Evolutionary conservation across 2,329 filamentous ascomycete species (phyloP), one percentile per base, ranked within the genome.

Genomic region (Graphiopsis chlorocephala): DNA sequence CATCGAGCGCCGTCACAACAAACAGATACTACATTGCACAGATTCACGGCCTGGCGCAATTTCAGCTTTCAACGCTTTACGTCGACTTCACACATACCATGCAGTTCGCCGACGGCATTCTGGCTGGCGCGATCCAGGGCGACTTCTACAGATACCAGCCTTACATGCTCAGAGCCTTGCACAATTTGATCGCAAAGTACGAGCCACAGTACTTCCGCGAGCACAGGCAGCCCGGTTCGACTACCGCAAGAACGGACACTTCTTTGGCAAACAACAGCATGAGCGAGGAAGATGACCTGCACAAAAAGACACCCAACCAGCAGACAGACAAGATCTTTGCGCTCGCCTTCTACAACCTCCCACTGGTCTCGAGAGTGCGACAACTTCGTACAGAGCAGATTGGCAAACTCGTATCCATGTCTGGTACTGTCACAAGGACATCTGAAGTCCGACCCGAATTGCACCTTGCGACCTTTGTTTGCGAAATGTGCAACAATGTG

Each of bases 321-420:
- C 93, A 97, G 80, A 97, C 95, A 0, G 95, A 99, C 80, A 97
- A 96, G 82, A 84, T 99, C 42, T 98, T 99, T 77, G 87, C 92
- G 4, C 84, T 97, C 61, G 93, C 93, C 33, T 96, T 97, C 73
- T 97, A 97, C 82, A 96, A 97, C 75, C 82, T 97, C 29, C 92
- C 93, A 0, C 84, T 97, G 1, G 90, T 97, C 15, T 95, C 92
- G 1, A 85, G 93, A 69, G 87, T 97, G 64, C 90, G 93, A 66
- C 89, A 92, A 72, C 82, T 99, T 68, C 89, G 95, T 33, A 96
- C 95, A 28, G 85, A 87, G 67, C 93, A 97, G 71, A 96, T 99
- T 72, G 95, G 95, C 62, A 92, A 94, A 75, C 85, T 99, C 50
- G 86, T 97, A 6, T 97, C 95, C 12, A 96, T 99, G 71, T 99